Evolutionary conservation across 176 grass and related monocot genomes (phyloP).

Genomic region (Carex myosuroides): DNA sequence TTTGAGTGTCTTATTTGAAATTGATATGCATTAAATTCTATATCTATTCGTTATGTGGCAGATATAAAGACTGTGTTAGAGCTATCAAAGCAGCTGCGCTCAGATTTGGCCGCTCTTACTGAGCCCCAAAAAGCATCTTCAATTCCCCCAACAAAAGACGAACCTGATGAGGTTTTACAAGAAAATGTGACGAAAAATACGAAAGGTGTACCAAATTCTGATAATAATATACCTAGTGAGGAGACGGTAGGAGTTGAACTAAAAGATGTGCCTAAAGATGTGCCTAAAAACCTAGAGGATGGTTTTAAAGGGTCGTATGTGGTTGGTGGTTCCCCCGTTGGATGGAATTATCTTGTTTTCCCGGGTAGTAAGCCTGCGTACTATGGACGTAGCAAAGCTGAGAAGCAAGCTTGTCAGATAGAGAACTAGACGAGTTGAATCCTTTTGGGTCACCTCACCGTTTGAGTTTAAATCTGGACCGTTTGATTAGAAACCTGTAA

Average conservation of each 20-base stretch:
- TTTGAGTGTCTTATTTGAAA: not conserved
- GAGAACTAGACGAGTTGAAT: constrained; percentile 20
- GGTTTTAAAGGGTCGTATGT: constrained; percentile 49
- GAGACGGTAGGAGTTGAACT: constrained; percentile 20
- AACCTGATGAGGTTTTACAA: not conserved
- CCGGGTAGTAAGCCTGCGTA: constrained; percentile 47
- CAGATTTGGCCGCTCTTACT: constrained; percentile 21
- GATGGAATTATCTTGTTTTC: constrained; percentile 79
- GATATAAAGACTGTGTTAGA: constrained; percentile 48
- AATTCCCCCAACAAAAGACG: constrained; percentile 19
- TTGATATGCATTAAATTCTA: not conserved
- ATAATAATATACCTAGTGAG: not conserved
- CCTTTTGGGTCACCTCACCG: too few species aligned
- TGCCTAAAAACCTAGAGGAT: constrained; percentile 31
- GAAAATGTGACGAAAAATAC: constrained; percentile 8
- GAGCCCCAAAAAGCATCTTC: constrained; percentile 29
- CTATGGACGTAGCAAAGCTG: constrained; percentile 56
- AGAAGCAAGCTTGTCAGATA: constrained; percentile 31
- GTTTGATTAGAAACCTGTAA: too few species aligned
- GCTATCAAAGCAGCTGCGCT: constrained; percentile 45
- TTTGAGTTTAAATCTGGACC: too few species aligned
- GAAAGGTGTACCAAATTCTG: constrained; percentile 16
- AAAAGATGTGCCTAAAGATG: constrained; percentile 24
- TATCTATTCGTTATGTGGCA: constrained; percentile 15
- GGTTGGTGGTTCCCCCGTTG: constrained; percentile 73